A percentile compares a stretch with the other conserved stretches of the same genome.
Evolutionary conservation across 2,329 filamentous ascomycete genomes (phyloP).

Genomic region (Pseudopyricularia javanii): DNA sequence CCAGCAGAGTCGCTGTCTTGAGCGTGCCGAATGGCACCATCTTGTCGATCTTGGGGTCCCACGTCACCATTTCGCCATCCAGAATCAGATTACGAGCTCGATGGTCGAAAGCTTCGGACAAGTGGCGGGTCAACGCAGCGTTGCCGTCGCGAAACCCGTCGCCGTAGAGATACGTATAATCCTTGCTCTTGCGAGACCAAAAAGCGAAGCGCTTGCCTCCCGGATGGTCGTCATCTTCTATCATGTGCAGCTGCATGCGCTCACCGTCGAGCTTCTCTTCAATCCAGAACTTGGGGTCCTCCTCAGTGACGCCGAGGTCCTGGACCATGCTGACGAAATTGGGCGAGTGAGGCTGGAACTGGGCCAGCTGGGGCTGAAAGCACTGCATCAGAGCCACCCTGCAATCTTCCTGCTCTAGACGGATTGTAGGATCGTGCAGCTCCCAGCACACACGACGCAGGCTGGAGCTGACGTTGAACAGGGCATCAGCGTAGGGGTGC

Average conservation of each 20-base stretch:
- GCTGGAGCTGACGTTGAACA: conserved; percentile 87
- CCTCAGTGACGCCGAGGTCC: conserved; percentile 50
- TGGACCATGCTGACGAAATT: conserved; percentile 65
- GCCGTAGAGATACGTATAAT: conserved; percentile 92
- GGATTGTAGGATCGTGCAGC: conserved; percentile 58
- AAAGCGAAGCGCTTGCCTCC: conserved; percentile 71
- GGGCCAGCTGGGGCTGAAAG: conserved; percentile 90
- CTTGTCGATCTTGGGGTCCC: conserved; percentile 77
- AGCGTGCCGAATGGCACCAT: conserved; percentile 85
- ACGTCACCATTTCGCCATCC: conserved; percentile 97
- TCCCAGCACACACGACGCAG: conserved; percentile 92
- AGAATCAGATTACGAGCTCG: conserved; percentile 79
- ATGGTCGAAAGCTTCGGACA: conserved; percentile 63
- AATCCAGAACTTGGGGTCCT: conserved; percentile 80
- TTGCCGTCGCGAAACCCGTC: conserved; percentile 60
- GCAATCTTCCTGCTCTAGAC: conserved; percentile 63
- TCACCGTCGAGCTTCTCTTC: conserved; percentile 97
- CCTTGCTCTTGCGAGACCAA: conserved; percentile 93
- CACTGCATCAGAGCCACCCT: conserved; percentile 81
- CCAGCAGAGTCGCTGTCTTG: conserved; percentile 76
- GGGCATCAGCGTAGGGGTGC: conserved; percentile 64
- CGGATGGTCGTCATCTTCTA: conserved; percentile 50
- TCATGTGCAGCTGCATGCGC: conserved; percentile 92
- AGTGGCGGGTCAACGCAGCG: conserved; percentile 67
- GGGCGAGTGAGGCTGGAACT: conserved; percentile 63